phyloP scores from a whole-genome alignment of 371 early-diverging fungal genomes.

The Encephalitozoon hellem region DNA sequence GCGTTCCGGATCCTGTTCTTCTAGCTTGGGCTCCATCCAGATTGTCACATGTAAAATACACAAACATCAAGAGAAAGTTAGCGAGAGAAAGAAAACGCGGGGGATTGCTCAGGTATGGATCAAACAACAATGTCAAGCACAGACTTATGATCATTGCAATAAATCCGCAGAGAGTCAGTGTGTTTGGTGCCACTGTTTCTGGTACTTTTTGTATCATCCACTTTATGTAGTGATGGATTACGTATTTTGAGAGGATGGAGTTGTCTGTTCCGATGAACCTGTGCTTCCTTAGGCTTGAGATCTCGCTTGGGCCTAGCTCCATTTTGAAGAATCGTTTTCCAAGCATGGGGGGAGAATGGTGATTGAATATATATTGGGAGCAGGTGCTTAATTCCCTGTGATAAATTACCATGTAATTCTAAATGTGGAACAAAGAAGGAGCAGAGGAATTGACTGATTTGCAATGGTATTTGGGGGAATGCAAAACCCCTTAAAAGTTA shows the following conservation, averaged over 20 bases:
- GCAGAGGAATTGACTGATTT: background rate
- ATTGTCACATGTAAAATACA: slow-evolving; percentile 87
- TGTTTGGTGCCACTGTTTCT: slow-evolving; percentile 82
- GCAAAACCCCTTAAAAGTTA: background rate
- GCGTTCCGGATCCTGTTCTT: slow-evolving; percentile 76
- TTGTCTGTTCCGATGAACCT: slow-evolving; percentile 71
- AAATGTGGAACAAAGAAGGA: background rate
- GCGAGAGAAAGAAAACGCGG: slow-evolving; percentile 73
- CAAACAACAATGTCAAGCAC: slow-evolving; percentile 62
- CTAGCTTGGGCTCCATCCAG: slow-evolving; percentile 95
- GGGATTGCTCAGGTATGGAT: slow-evolving; percentile 68
- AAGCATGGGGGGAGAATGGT: background rate
- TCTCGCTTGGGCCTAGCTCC: background rate
- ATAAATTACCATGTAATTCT: background rate
- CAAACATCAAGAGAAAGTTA: slow-evolving; percentile 71
- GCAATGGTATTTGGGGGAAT: background rate
- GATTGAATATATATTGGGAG: background rate
- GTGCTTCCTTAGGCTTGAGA: slow-evolving; percentile 68
- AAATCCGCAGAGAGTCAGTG: slow-evolving; percentile 84
- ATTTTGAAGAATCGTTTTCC: background rate
- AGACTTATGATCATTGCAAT: slow-evolving; percentile 38
- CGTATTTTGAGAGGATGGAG: slow-evolving; percentile 70
- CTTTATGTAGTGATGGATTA: slow-evolving; percentile 76
- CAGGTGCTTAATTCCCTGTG: background rate
- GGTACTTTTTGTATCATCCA: slow-evolving; percentile 75